A percentile compares a stretch with the other conserved stretches of the same genome.
These are phyloP conservation scores for Podaxis sp. DNA, from an alignment of 768 basidiomycete species.

Conservation along the genomic window DNA sequence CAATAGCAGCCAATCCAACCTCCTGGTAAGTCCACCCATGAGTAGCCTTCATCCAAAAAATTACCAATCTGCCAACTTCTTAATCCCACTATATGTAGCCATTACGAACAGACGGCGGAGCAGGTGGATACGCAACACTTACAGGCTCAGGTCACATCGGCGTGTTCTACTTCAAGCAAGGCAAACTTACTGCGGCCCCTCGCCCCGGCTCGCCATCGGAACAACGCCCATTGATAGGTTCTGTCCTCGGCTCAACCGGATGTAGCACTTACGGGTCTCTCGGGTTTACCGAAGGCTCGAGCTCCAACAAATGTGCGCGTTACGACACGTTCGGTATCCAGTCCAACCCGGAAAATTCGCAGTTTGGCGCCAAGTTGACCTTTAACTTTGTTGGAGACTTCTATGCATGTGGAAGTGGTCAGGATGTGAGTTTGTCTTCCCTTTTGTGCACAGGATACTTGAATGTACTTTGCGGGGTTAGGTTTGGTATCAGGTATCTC, in stretches of 20 bases:
- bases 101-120: slow-evolving; percentile 21
- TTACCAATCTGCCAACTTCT: not conserved
- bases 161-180: slow-evolving; percentile 29
- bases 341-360: slow-evolving; percentile 24
- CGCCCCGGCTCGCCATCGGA: slow-evolving; percentile 15
- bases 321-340: slow-evolving; percentile 24
- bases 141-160: slow-evolving; percentile 22
- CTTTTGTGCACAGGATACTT: not conserved
- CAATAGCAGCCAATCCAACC: slow-evolving; percentile 8
- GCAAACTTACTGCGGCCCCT: slow-evolving; percentile 16
- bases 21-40: slow-evolving; percentile 8
- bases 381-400: slow-evolving; percentile 26
- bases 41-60: slow-evolving; percentile 14
- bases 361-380: slow-evolving; percentile 24
- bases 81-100: slow-evolving; percentile 17
- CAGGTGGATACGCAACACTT: slow-evolving; percentile 20
- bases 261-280: slow-evolving; percentile 25
- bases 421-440: slow-evolving; percentile 21
- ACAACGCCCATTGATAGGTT: slow-evolving; percentile 17
- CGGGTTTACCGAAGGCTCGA: slow-evolving; percentile 21
- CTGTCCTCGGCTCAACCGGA: slow-evolving; percentile 16
- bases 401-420: slow-evolving; percentile 21
- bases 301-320: slow-evolving; percentile 28
- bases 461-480: not conserved
- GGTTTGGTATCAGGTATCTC: slow-evolving; percentile 21